Percentiles rank a stretch among this genome's conserved stretches.
Conservation (phyloP, 768 basidiomycete genomes). For the Mycena epipterygia region DNA sequence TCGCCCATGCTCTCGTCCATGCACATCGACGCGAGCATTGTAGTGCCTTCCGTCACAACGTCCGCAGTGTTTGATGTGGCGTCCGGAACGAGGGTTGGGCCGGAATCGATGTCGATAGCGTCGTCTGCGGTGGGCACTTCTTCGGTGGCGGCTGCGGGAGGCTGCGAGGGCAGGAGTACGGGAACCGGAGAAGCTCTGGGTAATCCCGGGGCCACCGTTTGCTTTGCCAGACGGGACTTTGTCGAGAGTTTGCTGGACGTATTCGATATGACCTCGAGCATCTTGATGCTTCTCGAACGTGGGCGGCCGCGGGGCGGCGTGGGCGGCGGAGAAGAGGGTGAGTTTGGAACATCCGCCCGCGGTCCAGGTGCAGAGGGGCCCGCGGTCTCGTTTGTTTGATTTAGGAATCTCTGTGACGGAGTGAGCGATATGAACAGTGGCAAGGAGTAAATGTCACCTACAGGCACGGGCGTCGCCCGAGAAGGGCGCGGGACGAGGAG, state of each 20-base stretch:
- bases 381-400: neutral
- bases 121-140: no score
- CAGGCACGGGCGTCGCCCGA: neutral
- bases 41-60: neutral
- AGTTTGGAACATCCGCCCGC: neutral
- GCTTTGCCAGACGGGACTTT: neutral
- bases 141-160: neutral
- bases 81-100: conserved; percentile 1
- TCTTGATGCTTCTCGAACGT: neutral
- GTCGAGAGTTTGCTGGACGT: neutral
- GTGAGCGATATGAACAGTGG: neutral
- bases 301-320: no score
- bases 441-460: no score
- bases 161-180: neutral
- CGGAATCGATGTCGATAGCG: neutral
- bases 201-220: neutral
- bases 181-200: neutral
- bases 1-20: no score
- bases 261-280: neutral
- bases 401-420: neutral
- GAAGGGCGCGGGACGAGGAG: neutral
- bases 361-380: no score
- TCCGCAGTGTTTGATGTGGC: neutral
- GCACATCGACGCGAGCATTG: neutral
- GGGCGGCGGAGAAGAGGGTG: neutral